phyloP scores from a whole-genome alignment of 305 asterid genomes.

The Solanum chacoense region DNA sequence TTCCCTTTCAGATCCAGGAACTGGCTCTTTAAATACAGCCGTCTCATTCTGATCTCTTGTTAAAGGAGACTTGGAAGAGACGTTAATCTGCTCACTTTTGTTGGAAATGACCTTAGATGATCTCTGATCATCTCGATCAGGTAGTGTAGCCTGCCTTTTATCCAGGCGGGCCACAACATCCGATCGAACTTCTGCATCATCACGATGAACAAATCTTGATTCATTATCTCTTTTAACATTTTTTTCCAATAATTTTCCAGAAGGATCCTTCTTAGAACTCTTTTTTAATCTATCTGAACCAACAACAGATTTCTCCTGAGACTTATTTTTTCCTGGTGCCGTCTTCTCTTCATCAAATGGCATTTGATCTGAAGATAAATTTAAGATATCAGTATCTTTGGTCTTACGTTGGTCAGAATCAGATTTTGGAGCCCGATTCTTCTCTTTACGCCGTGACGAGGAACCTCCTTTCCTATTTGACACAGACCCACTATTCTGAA shows the following conservation, averaged over 20 bases:
- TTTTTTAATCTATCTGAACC: slow-evolving; percentile 37
- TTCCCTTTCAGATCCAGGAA: slow-evolving; percentile 51
- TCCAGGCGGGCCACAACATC: slow-evolving; percentile 25
- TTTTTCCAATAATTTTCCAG: slow-evolving; percentile 37
- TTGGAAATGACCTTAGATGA: slow-evolving; percentile 23
- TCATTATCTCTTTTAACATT: slow-evolving; percentile 36
- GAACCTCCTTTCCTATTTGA: slow-evolving; percentile 12
- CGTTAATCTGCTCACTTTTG: slow-evolving; percentile 27
- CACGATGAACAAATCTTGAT: slow-evolving; percentile 26
- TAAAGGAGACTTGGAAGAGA: slow-evolving; percentile 59
- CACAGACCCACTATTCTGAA: slow-evolving; percentile 4
- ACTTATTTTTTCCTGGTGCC: slow-evolving; percentile 18
- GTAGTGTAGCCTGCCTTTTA: slow-evolving; percentile 32
- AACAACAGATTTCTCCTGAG: slow-evolving; percentile 7
- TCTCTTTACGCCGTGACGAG: slow-evolving; percentile 18
- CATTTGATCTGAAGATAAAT: background rate
- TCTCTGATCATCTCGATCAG: slow-evolving; percentile 40
- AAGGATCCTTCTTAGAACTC: slow-evolving; percentile 44
- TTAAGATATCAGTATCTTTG: background rate
- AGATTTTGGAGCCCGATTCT: slow-evolving; percentile 10
- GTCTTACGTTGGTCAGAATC: slow-evolving; percentile 6
- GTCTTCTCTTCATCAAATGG: slow-evolving; percentile 8
- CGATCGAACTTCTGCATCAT: slow-evolving; percentile 22
- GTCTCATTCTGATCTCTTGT: slow-evolving; percentile 49
- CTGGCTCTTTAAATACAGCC: slow-evolving; percentile 17